These are phyloP conservation scores for Tolypocladium tropicale DNA, from an alignment of 2,329 filamentous ascomycete genomes.

Conservation along the genomic window DNA sequence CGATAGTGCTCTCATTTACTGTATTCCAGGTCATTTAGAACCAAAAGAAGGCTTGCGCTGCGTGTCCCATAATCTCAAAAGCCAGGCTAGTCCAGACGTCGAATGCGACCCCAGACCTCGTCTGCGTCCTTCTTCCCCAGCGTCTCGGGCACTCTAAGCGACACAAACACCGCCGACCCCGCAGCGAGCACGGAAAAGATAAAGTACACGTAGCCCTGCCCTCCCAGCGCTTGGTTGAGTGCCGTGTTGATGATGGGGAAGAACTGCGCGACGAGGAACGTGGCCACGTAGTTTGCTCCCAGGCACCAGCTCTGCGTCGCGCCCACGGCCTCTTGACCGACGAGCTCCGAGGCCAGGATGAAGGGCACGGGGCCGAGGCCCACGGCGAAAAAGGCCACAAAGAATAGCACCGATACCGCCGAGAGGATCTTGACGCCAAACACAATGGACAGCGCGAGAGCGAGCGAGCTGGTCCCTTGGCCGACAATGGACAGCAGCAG, in stretches of 20 bases:
- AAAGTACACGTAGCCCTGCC: constrained; percentile 78
- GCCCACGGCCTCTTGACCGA: constrained; percentile 81
- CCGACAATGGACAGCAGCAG: constrained; percentile 74
- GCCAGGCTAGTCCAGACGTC: constrained; percentile 36
- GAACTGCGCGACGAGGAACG: constrained; percentile 87
- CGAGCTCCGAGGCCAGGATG: constrained; percentile 84
- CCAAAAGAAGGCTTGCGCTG: not conserved
- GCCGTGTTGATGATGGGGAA: constrained; percentile 78
- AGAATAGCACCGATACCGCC: constrained; percentile 69
- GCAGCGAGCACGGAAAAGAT: constrained; percentile 72
- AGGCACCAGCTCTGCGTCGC: constrained; percentile 84
- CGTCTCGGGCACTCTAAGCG: constrained; percentile 72
- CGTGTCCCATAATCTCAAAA: not conserved
- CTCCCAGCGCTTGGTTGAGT: constrained; percentile 53
- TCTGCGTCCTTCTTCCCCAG: constrained; percentile 74
- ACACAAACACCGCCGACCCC: constrained; percentile 61
- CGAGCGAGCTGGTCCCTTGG: constrained; percentile 69
- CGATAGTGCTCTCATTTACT: constrained; percentile 1
- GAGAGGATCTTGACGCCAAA: constrained; percentile 64
- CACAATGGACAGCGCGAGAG: constrained; percentile 72
- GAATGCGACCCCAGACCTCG: constrained; percentile 77
- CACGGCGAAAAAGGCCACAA: constrained; percentile 82
- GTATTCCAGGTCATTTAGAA: too few relatives aligned
- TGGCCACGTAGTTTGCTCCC: constrained; percentile 80
- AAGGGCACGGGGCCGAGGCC: constrained; percentile 92